Evolutionary conservation across 2,329 filamentous ascomycete genomes (phyloP).

Genomic region (Monosporascus ibericus): DNA sequence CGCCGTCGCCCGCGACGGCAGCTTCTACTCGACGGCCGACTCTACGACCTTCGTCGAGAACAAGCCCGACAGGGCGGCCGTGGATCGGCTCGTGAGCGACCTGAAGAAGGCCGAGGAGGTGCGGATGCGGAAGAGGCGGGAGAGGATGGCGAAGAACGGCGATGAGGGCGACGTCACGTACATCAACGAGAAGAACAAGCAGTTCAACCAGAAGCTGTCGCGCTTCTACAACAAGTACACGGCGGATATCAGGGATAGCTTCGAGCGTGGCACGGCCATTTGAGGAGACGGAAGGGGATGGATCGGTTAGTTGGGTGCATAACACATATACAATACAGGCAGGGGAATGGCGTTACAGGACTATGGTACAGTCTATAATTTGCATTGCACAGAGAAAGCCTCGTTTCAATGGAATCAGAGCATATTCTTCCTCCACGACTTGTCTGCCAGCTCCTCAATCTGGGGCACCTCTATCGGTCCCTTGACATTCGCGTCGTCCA

Average conservation of each 20-base stretch:
- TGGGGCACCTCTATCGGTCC: slow-evolving; percentile 73
- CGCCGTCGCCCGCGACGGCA: slow-evolving; percentile 84
- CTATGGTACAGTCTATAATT: slow-evolving; percentile 2
- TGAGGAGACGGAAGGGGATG: slow-evolving; percentile 33
- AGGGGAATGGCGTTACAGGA: neutral
- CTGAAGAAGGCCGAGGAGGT: slow-evolving; percentile 83
- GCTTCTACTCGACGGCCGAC: slow-evolving; percentile 85
- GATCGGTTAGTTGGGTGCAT: neutral
- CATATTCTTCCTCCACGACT: slow-evolving; percentile 88
- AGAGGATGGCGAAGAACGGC: slow-evolving; percentile 69
- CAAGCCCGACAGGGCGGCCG: slow-evolving; percentile 77
- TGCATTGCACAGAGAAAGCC: slow-evolving; percentile 1
- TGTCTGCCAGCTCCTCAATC: slow-evolving; percentile 75
- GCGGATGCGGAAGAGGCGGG: slow-evolving; percentile 77
- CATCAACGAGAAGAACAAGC: slow-evolving; percentile 99
- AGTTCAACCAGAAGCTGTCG: slow-evolving; percentile 96
- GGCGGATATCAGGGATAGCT: slow-evolving; percentile 91
- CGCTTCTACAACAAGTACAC: slow-evolving; percentile 99
- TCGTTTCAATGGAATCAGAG: slow-evolving; percentile 43
- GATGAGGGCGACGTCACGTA: slow-evolving; percentile 92
- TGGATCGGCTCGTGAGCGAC: slow-evolving; percentile 83
- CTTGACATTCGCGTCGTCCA: slow-evolving; percentile 64
- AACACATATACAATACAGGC: neutral
- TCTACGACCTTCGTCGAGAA: slow-evolving; percentile 76
- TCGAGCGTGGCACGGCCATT: slow-evolving; percentile 95